These are phyloP conservation scores for Colletotrichum echinochloae DNA, from an alignment of 2,329 filamentous ascomycete genomes.

Conservation along the genomic window DNA sequence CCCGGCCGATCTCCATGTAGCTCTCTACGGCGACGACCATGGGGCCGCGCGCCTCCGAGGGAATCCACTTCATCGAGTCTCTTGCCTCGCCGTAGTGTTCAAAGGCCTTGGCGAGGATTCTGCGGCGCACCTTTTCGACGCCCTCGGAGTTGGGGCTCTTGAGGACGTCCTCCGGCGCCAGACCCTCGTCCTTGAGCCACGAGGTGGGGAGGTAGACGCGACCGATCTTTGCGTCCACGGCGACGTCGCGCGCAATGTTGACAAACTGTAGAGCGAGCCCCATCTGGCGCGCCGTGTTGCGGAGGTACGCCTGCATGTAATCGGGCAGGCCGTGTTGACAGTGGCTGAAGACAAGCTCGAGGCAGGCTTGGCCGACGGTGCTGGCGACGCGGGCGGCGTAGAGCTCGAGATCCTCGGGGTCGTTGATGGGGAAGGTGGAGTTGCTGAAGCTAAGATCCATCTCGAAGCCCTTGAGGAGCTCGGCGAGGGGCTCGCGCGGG, in stretches of 20 bases:
- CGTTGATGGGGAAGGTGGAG: slow-evolving; percentile 65
- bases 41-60: slow-evolving; percentile 69
- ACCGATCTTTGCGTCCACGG: slow-evolving; percentile 71
- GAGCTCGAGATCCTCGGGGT: slow-evolving; percentile 67
- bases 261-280: slow-evolving; percentile 81
- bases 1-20: slow-evolving; percentile 80
- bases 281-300: slow-evolving; percentile 72
- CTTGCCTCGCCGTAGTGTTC: slow-evolving; percentile 67
- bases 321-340: slow-evolving; percentile 49
- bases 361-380: slow-evolving; percentile 76
- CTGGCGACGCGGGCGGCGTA: slow-evolving; percentile 79
- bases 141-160: slow-evolving; percentile 58
- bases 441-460: slow-evolving; percentile 71
- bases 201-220: slow-evolving; percentile 76
- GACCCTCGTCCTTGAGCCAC: slow-evolving; percentile 71
- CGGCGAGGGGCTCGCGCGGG: slow-evolving; percentile 69
- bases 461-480: slow-evolving; percentile 75
- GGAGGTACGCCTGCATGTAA: slow-evolving; percentile 56
- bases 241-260: slow-evolving; percentile 81
- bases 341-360: slow-evolving; percentile 75
- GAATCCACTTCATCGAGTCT: slow-evolving; percentile 70
- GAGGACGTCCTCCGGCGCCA: slow-evolving; percentile 67
- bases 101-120: slow-evolving; percentile 71
- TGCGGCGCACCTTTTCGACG: slow-evolving; percentile 63
- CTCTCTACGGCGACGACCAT: slow-evolving; percentile 79